These are phyloP conservation scores for Mycena epipterygia DNA, from an alignment of 768 basidiomycete genomes.

Conservation along the genomic window DNA sequence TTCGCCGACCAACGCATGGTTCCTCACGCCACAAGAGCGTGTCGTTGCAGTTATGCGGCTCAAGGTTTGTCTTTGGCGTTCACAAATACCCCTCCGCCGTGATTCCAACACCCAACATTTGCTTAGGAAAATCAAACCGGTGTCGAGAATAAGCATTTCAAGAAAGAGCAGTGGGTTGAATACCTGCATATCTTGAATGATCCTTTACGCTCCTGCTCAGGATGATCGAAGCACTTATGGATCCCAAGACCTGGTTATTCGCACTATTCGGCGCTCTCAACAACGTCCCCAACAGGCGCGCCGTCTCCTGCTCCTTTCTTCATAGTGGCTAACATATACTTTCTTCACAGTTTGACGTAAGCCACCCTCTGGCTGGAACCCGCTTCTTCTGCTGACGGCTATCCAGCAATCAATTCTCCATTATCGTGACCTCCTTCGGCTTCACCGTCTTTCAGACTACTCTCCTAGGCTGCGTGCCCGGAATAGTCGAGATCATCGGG, in stretches of 20 bases:
- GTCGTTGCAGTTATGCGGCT: conserved; percentile 69
- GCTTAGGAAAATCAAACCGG: too few species aligned
- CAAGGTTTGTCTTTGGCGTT: conserved; percentile 52
- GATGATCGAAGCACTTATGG: conserved; percentile 75
- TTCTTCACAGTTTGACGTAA: background rate
- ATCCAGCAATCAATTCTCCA: conserved; percentile 70
- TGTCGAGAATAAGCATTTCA: too few species aligned
- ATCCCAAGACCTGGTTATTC: too few species aligned
- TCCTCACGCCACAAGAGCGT: conserved; percentile 75
- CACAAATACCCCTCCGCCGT: background rate
- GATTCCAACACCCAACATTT: background rate
- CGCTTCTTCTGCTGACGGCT: background rate
- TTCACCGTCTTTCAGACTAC: conserved; percentile 77
- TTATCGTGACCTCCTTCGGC: conserved; percentile 78
- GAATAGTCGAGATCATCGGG: conserved; percentile 74
- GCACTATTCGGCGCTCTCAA: conserved; percentile 73
- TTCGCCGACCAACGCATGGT: conserved; percentile 82
- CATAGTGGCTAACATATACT: background rate
- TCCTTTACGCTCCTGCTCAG: conserved; percentile 47
- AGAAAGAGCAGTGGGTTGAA: too few species aligned
- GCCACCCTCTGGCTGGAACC: background rate
- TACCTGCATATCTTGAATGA: conserved; percentile 53
- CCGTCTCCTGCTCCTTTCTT: background rate
- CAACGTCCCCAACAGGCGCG: conserved; percentile 72
- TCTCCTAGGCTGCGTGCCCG: conserved; percentile 76